Evolutionary conservation across 495 filamentous ascomycete species (phyloP).

Genomic region (Penicillium alfredii): DNA sequence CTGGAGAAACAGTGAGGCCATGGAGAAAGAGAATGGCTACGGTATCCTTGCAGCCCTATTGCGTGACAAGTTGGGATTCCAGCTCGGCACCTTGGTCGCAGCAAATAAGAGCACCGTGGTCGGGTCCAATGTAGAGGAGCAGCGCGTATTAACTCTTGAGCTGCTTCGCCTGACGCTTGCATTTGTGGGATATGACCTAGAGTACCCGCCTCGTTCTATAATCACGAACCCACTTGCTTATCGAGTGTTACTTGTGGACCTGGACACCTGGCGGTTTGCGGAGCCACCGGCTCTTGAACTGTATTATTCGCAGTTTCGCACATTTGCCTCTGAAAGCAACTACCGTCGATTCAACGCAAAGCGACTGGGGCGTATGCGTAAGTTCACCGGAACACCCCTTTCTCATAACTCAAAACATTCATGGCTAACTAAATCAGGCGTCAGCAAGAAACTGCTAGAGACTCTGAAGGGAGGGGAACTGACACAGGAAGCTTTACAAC

Average conservation of each 20-base stretch:
- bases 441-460: slow-evolving; percentile 83
- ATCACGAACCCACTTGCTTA: slow-evolving; percentile 95
- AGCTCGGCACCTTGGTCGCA: slow-evolving; percentile 17
- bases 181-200: slow-evolving; percentile 80
- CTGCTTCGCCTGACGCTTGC: slow-evolving; percentile 70
- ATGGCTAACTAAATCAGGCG: slow-evolving; percentile 50
- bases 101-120: slow-evolving; percentile 33
- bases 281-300: slow-evolving; percentile 67
- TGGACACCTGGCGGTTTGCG: slow-evolving; percentile 83
- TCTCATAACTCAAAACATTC: neutral
- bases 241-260: slow-evolving; percentile 82
- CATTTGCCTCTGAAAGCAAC: slow-evolving; percentile 77
- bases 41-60: slow-evolving; percentile 75
- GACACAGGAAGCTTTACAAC: slow-evolving; percentile 57
- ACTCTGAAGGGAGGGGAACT: slow-evolving; percentile 82
- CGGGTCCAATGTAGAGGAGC: slow-evolving; percentile 38
- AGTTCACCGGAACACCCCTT: slow-evolving; percentile 38
- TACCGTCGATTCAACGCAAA: slow-evolving; percentile 87
- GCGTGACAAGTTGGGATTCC: slow-evolving; percentile 62
- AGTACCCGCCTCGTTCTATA: slow-evolving; percentile 73
- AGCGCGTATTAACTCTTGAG: slow-evolving; percentile 59
- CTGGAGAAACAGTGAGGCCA: slow-evolving; percentile 97
- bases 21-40: slow-evolving; percentile 94
- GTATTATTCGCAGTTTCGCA: slow-evolving; percentile 87
- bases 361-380: slow-evolving; percentile 83